Percentiles rank a stretch among this genome's conserved stretches.
phyloP scores from a whole-genome alignment of 2,329 filamentous ascomycete species.

The Curvularia verruculosa region DNA sequence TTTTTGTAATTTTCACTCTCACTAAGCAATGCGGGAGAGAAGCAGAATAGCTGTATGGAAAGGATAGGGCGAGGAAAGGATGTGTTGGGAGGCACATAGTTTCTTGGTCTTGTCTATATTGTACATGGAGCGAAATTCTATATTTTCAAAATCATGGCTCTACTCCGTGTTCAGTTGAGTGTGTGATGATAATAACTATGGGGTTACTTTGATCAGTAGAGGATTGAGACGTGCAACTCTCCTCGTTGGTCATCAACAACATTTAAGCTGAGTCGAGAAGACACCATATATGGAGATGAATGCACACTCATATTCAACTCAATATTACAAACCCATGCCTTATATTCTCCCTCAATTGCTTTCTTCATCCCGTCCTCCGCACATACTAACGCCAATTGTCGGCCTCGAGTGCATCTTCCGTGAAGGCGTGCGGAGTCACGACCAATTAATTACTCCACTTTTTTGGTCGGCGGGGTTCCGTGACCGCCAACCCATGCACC shows the following conservation, averaged over 20 bases:
- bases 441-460: conserved; percentile 12
- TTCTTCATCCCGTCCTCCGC: background rate
- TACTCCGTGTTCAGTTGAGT: background rate
- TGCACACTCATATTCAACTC: background rate
- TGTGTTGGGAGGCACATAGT: conserved; percentile 25
- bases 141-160: background rate
- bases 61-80: conserved; percentile 2
- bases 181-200: background rate
- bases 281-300: background rate
- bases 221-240: too few species aligned
- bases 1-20: conserved; percentile 9
- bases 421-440: background rate
- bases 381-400: background rate
- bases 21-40: conserved; percentile 5
- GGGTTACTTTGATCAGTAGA: too few species aligned
- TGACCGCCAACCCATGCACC: background rate
- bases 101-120: background rate
- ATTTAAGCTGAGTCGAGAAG: background rate
- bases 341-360: background rate
- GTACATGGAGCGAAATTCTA: conserved; percentile 4
- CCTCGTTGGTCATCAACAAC: background rate
- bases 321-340: background rate
- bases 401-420: background rate
- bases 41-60: conserved; percentile 5
- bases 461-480: conserved; percentile 9